Conservation (phyloP, 2,329 filamentous ascomycete species). For the Diaporthe australafricana region DNA sequence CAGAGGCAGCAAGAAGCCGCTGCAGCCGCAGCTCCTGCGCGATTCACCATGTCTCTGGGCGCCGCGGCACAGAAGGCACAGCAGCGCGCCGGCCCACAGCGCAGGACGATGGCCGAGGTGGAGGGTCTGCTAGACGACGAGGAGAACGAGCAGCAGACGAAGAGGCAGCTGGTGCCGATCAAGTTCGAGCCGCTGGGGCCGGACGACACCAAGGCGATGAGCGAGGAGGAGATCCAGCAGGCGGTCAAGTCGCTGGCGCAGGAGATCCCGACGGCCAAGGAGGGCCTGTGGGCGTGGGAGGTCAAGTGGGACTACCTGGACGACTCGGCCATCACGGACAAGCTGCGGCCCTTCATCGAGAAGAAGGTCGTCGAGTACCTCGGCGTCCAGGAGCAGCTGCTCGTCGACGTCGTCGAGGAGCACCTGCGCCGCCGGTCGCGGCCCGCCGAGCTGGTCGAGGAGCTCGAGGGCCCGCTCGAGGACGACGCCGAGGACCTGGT, state of each 20-base stretch:
- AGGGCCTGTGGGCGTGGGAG: constrained; percentile 90
- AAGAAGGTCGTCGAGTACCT: constrained; percentile 98
- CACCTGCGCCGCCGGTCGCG: constrained; percentile 81
- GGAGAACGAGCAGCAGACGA: constrained; percentile 79
- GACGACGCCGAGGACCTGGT: constrained; percentile 95
- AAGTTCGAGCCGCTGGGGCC: constrained; percentile 75
- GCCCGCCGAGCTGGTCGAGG: constrained; percentile 84
- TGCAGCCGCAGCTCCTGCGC: constrained; percentile 69
- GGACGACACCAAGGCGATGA: constrained; percentile 74
- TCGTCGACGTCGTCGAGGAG: constrained; percentile 92
- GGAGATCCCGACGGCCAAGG: constrained; percentile 89
- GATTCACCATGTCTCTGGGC: constrained; percentile 93
- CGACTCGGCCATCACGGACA: constrained; percentile 82
- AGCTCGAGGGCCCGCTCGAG: constrained; percentile 89
- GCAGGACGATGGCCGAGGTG: constrained; percentile 90
- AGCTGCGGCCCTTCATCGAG: constrained; percentile 93
- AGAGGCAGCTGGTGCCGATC: constrained; percentile 83
- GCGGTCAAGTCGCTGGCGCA: constrained; percentile 85
- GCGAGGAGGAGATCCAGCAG: constrained; percentile 87
- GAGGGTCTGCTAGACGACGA: constrained; percentile 96
- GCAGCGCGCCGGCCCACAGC: constrained; percentile 65
- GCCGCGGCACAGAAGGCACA: constrained; percentile 82
- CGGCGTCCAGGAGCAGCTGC: constrained; percentile 94
- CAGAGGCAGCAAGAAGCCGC: constrained; percentile 53
- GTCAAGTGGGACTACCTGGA: constrained; percentile 95